A percentile compares a stretch with the other conserved stretches of the same genome.
Conservation (phyloP, 2,329 filamentous ascomycete species). For the Stachybotrys chartarum region DNA sequence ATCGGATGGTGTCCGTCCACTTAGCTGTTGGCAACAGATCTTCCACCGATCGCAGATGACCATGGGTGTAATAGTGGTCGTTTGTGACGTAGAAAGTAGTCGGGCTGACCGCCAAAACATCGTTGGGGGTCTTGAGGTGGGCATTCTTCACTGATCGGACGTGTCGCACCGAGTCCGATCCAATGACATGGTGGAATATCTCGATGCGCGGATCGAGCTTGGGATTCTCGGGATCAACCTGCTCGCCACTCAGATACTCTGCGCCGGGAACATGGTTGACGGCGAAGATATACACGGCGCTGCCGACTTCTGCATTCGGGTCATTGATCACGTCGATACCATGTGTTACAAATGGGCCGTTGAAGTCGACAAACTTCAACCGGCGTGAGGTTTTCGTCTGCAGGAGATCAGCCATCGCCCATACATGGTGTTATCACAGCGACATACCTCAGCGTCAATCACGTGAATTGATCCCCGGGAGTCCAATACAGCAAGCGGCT, state of each 20-base stretch:
- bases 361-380: slow-evolving; percentile 43
- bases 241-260: slow-evolving; percentile 18
- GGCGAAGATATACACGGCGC: slow-evolving; percentile 50
- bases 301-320: slow-evolving; percentile 19
- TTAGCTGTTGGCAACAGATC: slow-evolving; percentile 29
- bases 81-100: slow-evolving; percentile 51
- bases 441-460: slow-evolving; percentile 44
- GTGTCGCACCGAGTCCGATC: slow-evolving; percentile 31
- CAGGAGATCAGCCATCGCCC: not conserved
- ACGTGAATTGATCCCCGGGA: slow-evolving; percentile 40
- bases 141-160: slow-evolving; percentile 46
- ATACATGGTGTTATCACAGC: not conserved
- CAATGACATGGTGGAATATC: slow-evolving; percentile 46
- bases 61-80: slow-evolving; percentile 47
- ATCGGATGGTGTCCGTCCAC: slow-evolving; percentile 44
- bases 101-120: slow-evolving; percentile 41
- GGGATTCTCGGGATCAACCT: slow-evolving; percentile 10
- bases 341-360: slow-evolving; percentile 48
- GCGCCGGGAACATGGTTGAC: slow-evolving; percentile 52
- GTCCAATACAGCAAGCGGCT: slow-evolving; percentile 24
- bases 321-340: slow-evolving; percentile 54
- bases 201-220: slow-evolving; percentile 46
- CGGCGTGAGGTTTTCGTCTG: slow-evolving; percentile 1
- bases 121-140: slow-evolving; percentile 50
- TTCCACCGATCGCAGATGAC: slow-evolving; percentile 39